A percentile compares a stretch with the other conserved stretches of the same genome.
These are phyloP conservation scores for Skeletonema menzelii DNA, from an alignment of 108 stramenopile species.

Conservation along the genomic window DNA sequence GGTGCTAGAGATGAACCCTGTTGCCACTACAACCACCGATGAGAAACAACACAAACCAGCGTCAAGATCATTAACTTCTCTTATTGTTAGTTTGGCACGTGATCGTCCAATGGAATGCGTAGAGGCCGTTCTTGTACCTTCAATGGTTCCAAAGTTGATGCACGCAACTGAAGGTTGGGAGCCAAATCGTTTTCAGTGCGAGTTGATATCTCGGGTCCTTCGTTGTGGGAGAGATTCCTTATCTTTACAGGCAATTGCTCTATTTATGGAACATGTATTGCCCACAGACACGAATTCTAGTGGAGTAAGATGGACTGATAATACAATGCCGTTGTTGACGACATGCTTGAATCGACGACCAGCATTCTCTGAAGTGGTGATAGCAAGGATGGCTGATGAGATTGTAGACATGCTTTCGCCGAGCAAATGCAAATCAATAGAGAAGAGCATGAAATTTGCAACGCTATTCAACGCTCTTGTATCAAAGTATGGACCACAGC, in stretches of 20 bases:
- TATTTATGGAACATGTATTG: slow-evolving; percentile 9
- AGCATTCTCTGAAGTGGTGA: slow-evolving; percentile 5
- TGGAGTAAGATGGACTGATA: slow-evolving; percentile 38
- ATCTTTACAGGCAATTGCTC: slow-evolving; percentile 22
- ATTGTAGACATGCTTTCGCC: background rate
- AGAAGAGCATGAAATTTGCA: slow-evolving; percentile 36
- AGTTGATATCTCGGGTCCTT: slow-evolving; percentile 29
- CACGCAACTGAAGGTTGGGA: background rate
- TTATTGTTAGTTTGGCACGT: slow-evolving; percentile 21
- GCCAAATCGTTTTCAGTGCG: slow-evolving; percentile 41
- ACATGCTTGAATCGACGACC: slow-evolving; percentile 39
- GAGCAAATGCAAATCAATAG: slow-evolving; percentile 7
- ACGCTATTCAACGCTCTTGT: slow-evolving; percentile 31
- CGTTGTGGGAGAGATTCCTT: slow-evolving; percentile 24
- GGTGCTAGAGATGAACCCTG: slow-evolving; percentile 28
- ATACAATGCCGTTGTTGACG: slow-evolving; percentile 30
- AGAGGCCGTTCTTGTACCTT: slow-evolving; percentile 18
- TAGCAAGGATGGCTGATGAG: slow-evolving; percentile 19
- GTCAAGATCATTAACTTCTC: slow-evolving; percentile 19
- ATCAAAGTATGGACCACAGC: slow-evolving; percentile 31
- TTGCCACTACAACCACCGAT: background rate
- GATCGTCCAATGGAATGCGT: slow-evolving; percentile 39
- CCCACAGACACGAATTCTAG: background rate
- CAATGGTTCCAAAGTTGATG: background rate
- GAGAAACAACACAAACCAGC: slow-evolving; percentile 26